Conservation (phyloP, 2,329 filamentous ascomycete species). For the Teratosphaeria epicoccoides region DNA sequence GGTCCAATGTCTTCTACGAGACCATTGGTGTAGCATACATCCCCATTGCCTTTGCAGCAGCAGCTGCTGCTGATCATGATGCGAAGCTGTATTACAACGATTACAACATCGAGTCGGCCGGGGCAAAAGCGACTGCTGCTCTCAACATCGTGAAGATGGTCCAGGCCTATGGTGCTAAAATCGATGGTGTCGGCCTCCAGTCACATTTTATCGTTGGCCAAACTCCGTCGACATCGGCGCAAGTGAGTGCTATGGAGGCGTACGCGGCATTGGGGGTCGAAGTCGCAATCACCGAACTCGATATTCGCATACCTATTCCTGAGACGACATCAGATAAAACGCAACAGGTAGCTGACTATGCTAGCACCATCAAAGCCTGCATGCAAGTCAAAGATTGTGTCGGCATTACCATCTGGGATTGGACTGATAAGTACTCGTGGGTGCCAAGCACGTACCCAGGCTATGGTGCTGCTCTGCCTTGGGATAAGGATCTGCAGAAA, state of each 20-base stretch:
- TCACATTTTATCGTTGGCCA: constrained; percentile 45
- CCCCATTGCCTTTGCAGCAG: constrained; percentile 46
- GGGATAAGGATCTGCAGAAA: not conserved
- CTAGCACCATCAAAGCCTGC: constrained; percentile 27
- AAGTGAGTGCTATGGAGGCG: constrained; percentile 38
- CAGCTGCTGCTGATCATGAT: constrained; percentile 43
- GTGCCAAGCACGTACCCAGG: constrained; percentile 30
- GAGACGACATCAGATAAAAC: constrained; percentile 30
- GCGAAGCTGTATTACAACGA: constrained; percentile 55
- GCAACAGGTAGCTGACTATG: constrained; percentile 42
- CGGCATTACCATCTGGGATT: constrained; percentile 33
- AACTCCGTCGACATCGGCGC: constrained; percentile 37
- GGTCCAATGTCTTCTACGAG: constrained; percentile 45
- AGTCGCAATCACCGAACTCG: constrained; percentile 52
- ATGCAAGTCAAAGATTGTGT: constrained; percentile 27
- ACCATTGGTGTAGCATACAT: constrained; percentile 49
- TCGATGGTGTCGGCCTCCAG: constrained; percentile 55
- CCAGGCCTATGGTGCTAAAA: constrained; percentile 30
- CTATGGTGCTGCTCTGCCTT: constrained; percentile 14
- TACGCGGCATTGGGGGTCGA: constrained; percentile 46
- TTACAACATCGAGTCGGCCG: constrained; percentile 51
- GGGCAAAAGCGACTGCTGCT: constrained; percentile 34
- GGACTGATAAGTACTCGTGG: constrained; percentile 32
- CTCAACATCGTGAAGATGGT: constrained; percentile 28
- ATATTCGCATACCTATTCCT: constrained; percentile 43